A percentile compares a stretch with the other conserved stretches of the same genome.
Conservation (phyloP, 108 stramenopile species). For the Nitzschia putrida region DNA sequence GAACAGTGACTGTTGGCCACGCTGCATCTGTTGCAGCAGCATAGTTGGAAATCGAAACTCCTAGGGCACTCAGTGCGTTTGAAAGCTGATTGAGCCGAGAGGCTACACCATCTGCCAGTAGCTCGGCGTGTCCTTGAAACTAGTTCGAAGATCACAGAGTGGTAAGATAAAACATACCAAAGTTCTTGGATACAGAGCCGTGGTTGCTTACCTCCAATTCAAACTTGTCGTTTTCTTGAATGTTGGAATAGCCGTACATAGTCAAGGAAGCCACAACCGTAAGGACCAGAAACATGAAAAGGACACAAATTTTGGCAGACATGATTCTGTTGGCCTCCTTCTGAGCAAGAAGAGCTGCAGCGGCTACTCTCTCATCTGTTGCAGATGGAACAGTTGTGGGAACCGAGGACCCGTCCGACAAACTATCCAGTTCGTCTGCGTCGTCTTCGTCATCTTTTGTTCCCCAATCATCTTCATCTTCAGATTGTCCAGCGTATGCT, state of each 20-base stretch:
- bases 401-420: slow-evolving; percentile 12
- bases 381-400: slow-evolving; percentile 7
- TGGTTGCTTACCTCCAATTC: slow-evolving; percentile 3
- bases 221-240: slow-evolving; percentile 8
- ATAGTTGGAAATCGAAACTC: slow-evolving; percentile 1
- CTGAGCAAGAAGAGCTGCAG: background rate
- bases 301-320: slow-evolving; percentile 5
- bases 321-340: slow-evolving; percentile 2
- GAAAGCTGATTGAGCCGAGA: slow-evolving; percentile 9
- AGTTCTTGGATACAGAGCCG: background rate
- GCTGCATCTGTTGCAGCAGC: background rate
- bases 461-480: slow-evolving; percentile 6
- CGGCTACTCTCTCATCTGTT: slow-evolving; percentile 2
- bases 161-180: background rate
- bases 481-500: background rate
- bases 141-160: background rate
- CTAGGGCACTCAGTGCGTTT: background rate
- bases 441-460: slow-evolving; percentile 5
- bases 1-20: slow-evolving; percentile 10
- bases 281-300: background rate
- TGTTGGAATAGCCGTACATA: slow-evolving; percentile 9
- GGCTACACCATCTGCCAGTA: background rate
- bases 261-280: slow-evolving; percentile 2
- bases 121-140: slow-evolving; percentile 1
- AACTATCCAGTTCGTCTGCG: background rate